Conservation (phyloP, 495 filamentous ascomycete species). For the Penicilliopsis zonata region DNA sequence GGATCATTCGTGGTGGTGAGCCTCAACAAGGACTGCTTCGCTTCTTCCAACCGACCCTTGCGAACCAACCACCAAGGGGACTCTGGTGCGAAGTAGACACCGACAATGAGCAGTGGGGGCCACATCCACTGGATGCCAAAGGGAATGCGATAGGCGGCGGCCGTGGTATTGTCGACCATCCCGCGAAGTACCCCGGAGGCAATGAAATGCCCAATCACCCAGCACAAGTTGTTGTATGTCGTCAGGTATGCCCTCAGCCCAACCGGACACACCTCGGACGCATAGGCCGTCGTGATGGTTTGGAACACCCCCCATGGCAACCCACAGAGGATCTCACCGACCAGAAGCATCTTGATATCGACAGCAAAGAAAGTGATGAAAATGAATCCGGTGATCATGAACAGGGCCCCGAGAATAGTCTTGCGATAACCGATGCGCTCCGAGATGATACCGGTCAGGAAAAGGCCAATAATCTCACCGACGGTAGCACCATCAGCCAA, state of each 20-base stretch:
- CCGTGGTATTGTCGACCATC: not conserved
- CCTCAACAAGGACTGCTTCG: conserved; percentile 41
- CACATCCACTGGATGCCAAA: conserved; percentile 55
- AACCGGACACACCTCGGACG: conserved; percentile 59
- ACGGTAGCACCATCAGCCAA: conserved; percentile 45
- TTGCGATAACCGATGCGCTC: conserved; percentile 53
- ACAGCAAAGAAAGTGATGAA: conserved; percentile 58
- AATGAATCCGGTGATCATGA: conserved; percentile 46
- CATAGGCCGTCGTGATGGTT: conserved; percentile 59
- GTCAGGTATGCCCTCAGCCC: conserved; percentile 55
- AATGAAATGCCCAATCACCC: conserved; percentile 62
- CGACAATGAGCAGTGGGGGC: conserved; percentile 48
- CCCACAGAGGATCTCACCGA: conserved; percentile 57
- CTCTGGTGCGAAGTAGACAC: conserved; percentile 68
- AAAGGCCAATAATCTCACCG: conserved; percentile 56
- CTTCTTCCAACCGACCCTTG: conserved; percentile 33
- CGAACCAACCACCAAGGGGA: conserved; percentile 54
- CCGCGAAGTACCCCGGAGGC: conserved; percentile 12
- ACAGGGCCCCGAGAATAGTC: conserved; percentile 47
- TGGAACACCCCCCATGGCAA: conserved; percentile 70
- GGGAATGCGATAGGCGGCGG: conserved; percentile 54
- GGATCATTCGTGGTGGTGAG: conserved; percentile 38
- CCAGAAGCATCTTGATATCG: conserved; percentile 45
- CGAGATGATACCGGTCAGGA: conserved; percentile 53
- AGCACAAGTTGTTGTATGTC: conserved; percentile 66